Base-by-base conservation (phyloP, 2,329 filamentous ascomycete species). In the Pseudogymnoascus sp. region DNA sequence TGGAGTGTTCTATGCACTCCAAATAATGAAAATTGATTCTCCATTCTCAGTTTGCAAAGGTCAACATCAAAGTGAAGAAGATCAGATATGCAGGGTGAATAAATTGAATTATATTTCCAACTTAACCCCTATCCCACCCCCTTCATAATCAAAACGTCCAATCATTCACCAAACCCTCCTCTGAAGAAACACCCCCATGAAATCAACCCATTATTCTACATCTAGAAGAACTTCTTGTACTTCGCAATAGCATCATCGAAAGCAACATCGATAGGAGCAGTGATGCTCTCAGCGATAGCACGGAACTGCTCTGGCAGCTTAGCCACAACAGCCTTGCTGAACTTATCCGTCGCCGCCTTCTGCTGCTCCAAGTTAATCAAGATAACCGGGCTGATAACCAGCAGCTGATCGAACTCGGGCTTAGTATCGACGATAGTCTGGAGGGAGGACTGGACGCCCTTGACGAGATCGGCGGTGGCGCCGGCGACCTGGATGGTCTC, bases 351-450 rank as follows among this genome's bases (percentile, higher is more conserved):
- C 0, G 79, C 77, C 1, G 68, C 65, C 68, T 76, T 74, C 71
- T 81, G 72, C 5, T 74, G 64, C 63, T 76, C 68, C 25, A 83
- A 67, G 64, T 76, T 77, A 14, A 78, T 46, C 40, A 79, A 69
- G 37, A 82, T 78, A 37, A 79, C 68, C 0, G 79, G 77, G 56
- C 71, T 73, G 3, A 69, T 38, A 37, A 82, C 66, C 1, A 78
- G 61, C 5, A 80, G 68, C 40, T 71, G 70, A 66, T 80, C 76
- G 63, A 82, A 82, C 65, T 78, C 77, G 18, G 70, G 72, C 70
- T 80, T 79, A 28, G 73, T 69, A 9, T 63, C 68, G 5, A 64
- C 37, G 8, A 68, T 60, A 7, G 56, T 64, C 7, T 62, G 46
- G 5, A 68, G 60, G 16, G 63, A 65, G n/a, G 43, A 49, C 14